Evolutionary conservation across 164 flowering plant genomes (phyloP), one percentile per base, ranked within the genome.

Genomic region (Tetrastigma voinierianum): DNA sequence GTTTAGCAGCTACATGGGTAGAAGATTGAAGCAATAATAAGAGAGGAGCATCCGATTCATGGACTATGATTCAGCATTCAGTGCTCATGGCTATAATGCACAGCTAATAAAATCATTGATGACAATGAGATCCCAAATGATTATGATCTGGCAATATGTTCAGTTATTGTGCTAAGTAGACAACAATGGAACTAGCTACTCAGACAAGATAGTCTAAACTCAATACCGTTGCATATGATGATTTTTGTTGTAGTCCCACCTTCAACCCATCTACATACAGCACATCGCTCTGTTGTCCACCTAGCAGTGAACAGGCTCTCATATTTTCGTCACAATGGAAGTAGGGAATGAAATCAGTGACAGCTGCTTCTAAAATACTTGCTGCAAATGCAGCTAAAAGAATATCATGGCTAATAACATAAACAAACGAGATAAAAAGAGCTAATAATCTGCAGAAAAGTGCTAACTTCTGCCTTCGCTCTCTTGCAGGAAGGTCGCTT

Each of bases 191-290:
- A 32, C 40, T 32, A 32, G 40, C 40, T 32, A 32, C 40, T 32
- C 40, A 32, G 40, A 32, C 65, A 46, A 20, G 47, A n/a, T 20
- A n/a, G 6, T 18, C 25, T 6, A 24, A 7, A 40, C 2, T 51
- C 9, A 23, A 66, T 66, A 96, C 98, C 98, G 76, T 76, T 92
- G 84, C 98, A 95, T 68, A 95, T 92, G 48, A 95, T 91, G 58
- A 96, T 96, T 81, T n/a, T 91, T 96, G 72, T 96, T 96, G 82
- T 88, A 86, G 78, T 96, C 98, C 97, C 96, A 93, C 93, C 99
- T 77, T 90, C 96, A 77, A 91, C 91, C 98, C 99, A 91, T 82
- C 97, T 82, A 70, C 99, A 96, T 25, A 93, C 81, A 57, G 99
- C 99, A 84, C 98, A 96, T 62, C 99, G 81, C 66, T 96, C 99